A percentile compares a stretch with the other conserved stretches of the same genome.
phyloP scores from a whole-genome alignment of 2,329 filamentous ascomycete species.

The Neurospora crassa region DNA sequence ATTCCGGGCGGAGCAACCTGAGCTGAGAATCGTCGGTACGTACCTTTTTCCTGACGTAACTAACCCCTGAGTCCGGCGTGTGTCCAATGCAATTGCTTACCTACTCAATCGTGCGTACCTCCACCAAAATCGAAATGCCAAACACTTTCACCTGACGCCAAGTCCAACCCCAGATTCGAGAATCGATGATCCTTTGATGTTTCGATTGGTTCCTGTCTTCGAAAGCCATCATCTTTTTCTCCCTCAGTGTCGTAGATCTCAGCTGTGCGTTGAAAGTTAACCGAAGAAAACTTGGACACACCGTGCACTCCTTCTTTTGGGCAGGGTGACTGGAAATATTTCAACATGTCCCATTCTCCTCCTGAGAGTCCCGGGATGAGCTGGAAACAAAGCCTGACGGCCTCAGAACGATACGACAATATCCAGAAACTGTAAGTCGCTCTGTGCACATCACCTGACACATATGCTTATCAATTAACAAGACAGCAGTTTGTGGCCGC shows the following conservation, averaged over 20 bases:
- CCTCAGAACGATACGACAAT: conserved; percentile 51
- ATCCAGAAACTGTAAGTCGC: conserved; percentile 51
- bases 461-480: conserved; percentile 5
- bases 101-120: not conserved
- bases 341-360: not conserved
- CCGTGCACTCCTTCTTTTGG: not conserved
- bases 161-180: not conserved
- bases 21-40: not conserved
- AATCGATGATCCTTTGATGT: not conserved
- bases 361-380: not conserved
- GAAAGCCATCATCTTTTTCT: not conserved
- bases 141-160: not conserved
- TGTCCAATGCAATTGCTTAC: not conserved
- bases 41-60: not conserved
- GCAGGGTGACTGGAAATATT: not conserved
- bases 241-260: not conserved
- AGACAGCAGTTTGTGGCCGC: conserved; percentile 11
- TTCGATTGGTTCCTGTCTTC: not conserved
- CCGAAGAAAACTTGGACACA: not conserved
- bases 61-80: not conserved
- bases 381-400: conserved; percentile 30
- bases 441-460: not conserved
- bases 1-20: not conserved
- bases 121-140: not conserved
- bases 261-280: not conserved